These are phyloP conservation scores for Phaeosphaeria sp. DNA, from an alignment of 2,329 filamentous ascomycete genomes.

Conservation along the genomic window DNA sequence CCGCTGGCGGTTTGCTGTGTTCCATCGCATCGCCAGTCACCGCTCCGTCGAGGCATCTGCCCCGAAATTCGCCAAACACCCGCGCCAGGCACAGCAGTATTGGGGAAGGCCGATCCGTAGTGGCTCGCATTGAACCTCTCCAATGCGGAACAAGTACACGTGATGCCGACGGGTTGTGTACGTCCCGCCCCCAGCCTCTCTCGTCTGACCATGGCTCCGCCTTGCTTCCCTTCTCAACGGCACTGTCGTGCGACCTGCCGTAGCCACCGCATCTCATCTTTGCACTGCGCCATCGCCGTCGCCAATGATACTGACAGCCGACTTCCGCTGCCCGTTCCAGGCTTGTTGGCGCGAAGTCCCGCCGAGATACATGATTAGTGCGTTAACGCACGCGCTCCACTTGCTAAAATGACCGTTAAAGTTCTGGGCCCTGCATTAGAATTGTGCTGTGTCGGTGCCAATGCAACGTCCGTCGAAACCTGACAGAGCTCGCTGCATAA, in stretches of 20 bases:
- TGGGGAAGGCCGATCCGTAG: neutral
- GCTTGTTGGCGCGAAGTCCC: neutral
- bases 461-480: neutral
- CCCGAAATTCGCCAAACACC: neutral
- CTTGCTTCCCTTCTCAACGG: neutral
- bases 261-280: neutral
- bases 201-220: neutral
- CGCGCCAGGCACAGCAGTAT: neutral
- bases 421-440: neutral
- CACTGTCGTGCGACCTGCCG: constrained; percentile 1
- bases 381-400: neutral
- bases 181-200: constrained; percentile 19
- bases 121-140: constrained; percentile 2
- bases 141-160: constrained; percentile 8
- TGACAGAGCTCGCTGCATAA: neutral
- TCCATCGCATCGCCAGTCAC: constrained; percentile 11
- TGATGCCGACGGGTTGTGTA: constrained; percentile 1
- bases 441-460: too few relatives aligned
- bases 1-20: constrained; percentile 14
- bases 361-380: neutral
- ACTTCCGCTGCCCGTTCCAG: neutral
- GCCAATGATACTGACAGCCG: neutral
- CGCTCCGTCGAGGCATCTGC: constrained; percentile 11
- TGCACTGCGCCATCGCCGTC: neutral
- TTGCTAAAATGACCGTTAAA: neutral